phyloP scores from a whole-genome alignment of 768 basidiomycete species.

The Lactarius tabidus region DNA sequence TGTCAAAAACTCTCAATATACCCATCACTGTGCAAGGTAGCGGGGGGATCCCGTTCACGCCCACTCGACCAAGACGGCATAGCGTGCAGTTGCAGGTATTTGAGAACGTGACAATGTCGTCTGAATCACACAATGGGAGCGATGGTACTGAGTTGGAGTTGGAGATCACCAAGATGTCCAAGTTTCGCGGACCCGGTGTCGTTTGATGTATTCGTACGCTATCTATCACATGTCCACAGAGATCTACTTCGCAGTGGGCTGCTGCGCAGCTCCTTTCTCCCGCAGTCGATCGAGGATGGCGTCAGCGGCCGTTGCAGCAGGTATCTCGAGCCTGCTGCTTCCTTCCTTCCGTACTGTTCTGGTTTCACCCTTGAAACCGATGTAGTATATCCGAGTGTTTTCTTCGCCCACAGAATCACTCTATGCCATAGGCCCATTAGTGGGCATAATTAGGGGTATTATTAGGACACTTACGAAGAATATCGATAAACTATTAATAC shows the following conservation, averaged over 20 bases:
- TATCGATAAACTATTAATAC: slow-evolving; percentile 65
- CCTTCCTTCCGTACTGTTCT: slow-evolving; percentile 51
- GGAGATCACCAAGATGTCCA: too few species aligned
- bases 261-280: slow-evolving; percentile 54
- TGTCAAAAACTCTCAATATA: not conserved
- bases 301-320: slow-evolving; percentile 78
- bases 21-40: not conserved
- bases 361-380: slow-evolving; percentile 80
- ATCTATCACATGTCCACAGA: not conserved
- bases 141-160: not conserved
- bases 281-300: slow-evolving; percentile 57
- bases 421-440: slow-evolving; percentile 35
- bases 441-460: slow-evolving; percentile 2
- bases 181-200: not conserved
- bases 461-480: slow-evolving; percentile 64
- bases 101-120: not conserved
- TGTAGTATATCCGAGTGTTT: slow-evolving; percentile 62
- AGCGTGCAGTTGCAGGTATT: not conserved
- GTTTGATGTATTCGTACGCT: slow-evolving; percentile 3
- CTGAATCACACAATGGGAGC: not conserved
- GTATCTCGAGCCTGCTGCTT: slow-evolving; percentile 64
- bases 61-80: not conserved
- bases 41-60: not conserved
- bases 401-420: slow-evolving; percentile 66
- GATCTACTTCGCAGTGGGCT: slow-evolving; percentile 54